These are phyloP conservation scores for Macadamia tetraphylla DNA, from an alignment of 164 flowering plant genomes.

Conservation along the genomic window DNA sequence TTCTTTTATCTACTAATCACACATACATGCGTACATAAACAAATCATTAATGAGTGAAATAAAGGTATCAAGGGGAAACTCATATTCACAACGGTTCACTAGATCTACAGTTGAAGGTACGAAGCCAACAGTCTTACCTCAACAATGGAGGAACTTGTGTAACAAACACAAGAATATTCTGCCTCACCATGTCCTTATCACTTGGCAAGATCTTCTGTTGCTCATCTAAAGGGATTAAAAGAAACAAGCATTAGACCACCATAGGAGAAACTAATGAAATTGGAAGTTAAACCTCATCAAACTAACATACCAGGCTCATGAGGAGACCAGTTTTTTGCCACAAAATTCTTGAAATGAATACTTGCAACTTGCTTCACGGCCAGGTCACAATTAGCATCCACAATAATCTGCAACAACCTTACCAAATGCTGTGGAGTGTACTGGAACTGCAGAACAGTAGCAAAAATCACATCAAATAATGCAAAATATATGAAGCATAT, in stretches of 20 bases:
- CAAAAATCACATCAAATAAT: conserved; percentile 1
- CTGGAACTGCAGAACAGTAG: conserved; percentile 56
- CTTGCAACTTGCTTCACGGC: conserved; percentile 90
- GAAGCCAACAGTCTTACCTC: conserved; percentile 45
- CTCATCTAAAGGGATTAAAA: conserved; percentile 39
- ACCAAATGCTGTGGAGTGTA: conserved; percentile 85
- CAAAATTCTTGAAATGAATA: conserved; percentile 90
- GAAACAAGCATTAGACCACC: background rate
- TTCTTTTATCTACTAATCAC: background rate
- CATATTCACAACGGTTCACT: background rate
- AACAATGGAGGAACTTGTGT: conserved; percentile 76
- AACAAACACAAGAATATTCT: conserved; percentile 70
- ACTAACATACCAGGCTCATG: conserved; percentile 61
- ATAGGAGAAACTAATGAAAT: background rate
- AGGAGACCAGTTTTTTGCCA: conserved; percentile 90
- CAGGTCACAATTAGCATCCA: conserved; percentile 73
- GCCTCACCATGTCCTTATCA: conserved; percentile 80
- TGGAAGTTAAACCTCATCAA: background rate
- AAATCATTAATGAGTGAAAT: too few relatives aligned
- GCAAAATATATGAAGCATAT: background rate
- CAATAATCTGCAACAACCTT: conserved; percentile 81
- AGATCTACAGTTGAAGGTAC: background rate
- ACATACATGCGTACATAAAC: too few relatives aligned
- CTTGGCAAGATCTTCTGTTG: conserved; percentile 52
- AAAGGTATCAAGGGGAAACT: background rate